phyloP scores from a whole-genome alignment of 768 basidiomycete species.

The Lanmaoa pseudosensibilis region DNA sequence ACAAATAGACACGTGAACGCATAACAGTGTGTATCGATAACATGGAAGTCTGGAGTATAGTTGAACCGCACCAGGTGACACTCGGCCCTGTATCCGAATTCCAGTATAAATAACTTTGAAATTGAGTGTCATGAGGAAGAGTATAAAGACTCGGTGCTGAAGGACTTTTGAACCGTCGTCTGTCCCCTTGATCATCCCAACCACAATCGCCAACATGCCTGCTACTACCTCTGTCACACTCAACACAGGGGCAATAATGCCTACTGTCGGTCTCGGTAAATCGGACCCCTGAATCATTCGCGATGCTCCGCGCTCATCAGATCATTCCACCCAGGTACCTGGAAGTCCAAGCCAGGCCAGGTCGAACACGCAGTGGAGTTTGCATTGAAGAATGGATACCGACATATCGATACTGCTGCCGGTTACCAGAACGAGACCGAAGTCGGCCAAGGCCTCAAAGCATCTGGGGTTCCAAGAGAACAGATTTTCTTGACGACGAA shows the following conservation, averaged over 20 bases:
- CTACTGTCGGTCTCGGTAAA: conserved; percentile 66
- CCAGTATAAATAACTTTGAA: conserved; percentile 3
- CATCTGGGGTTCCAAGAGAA: conserved; percentile 68
- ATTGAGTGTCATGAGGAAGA: neutral
- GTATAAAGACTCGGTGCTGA: conserved; percentile 4
- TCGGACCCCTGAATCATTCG: neutral
- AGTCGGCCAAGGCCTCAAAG: conserved; percentile 77
- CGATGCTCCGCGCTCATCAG: neutral
- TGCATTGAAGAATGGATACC: conserved; percentile 76
- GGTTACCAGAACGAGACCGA: conserved; percentile 75
- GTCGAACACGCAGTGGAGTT: conserved; percentile 73
- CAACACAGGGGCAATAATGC: conserved; percentile 78
- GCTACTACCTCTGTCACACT: conserved; percentile 52
- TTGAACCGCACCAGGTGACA: neutral
- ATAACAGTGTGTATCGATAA: neutral
- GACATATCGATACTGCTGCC: conserved; percentile 67
- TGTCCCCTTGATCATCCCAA: neutral
- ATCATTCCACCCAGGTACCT: conserved; percentile 55
- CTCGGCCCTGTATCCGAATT: conserved; percentile 1
- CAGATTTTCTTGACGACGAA: conserved; percentile 83
- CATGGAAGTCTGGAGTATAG: neutral
- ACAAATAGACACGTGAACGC: neutral
- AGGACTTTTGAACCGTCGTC: neutral
- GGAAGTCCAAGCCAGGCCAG: conserved; percentile 69
- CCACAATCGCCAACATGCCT: conserved; percentile 42